phyloP scores from a whole-genome alignment of 78 protist species.

The Tieghemostelium lacteum region DNA sequence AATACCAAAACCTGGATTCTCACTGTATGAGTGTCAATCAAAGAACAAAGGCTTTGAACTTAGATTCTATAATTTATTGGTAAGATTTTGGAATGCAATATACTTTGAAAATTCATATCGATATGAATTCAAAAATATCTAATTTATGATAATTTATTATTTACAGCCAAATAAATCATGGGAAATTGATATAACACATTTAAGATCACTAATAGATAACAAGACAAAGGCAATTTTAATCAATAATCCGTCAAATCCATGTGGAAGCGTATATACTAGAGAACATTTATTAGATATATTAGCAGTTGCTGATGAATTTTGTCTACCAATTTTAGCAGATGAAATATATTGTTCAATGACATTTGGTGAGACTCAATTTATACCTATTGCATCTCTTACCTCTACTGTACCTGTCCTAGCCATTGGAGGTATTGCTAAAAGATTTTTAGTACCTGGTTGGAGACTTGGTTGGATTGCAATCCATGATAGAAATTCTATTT shows the following conservation, averaged over 20 bases:
- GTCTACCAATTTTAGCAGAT: constrained; percentile 94
- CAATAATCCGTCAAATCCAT: constrained; percentile 97
- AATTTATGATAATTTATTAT: too few species aligned
- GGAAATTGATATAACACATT: constrained; percentile 85
- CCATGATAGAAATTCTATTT: constrained; percentile 82
- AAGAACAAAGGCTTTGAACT: constrained; percentile 65
- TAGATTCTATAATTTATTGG: constrained; percentile 76
- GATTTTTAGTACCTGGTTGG: constrained; percentile 96
- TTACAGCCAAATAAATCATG: constrained; percentile 84
- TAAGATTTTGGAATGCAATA: neutral
- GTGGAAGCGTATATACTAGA: constrained; percentile 89
- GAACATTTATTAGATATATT: constrained; percentile 79
- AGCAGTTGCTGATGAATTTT: constrained; percentile 82
- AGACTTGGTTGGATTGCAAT: constrained; percentile 94
- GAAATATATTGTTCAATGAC: constrained; percentile 94
- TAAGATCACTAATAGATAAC: constrained; percentile 84
- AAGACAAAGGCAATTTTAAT: constrained; percentile 90
- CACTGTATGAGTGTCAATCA: constrained; percentile 89
- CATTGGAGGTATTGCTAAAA: constrained; percentile 96
- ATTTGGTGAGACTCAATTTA: constrained; percentile 69
- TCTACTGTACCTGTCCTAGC: constrained; percentile 86
- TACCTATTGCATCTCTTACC: constrained; percentile 78
- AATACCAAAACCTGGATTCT: constrained; percentile 95
- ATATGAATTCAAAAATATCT: too few species aligned
- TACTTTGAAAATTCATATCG: too few species aligned